Evolutionary conservation across 2,329 filamentous ascomycete species (phyloP), one percentile per base, ranked within the genome.

Genomic region (Colletotrichum tropicicola): DNA sequence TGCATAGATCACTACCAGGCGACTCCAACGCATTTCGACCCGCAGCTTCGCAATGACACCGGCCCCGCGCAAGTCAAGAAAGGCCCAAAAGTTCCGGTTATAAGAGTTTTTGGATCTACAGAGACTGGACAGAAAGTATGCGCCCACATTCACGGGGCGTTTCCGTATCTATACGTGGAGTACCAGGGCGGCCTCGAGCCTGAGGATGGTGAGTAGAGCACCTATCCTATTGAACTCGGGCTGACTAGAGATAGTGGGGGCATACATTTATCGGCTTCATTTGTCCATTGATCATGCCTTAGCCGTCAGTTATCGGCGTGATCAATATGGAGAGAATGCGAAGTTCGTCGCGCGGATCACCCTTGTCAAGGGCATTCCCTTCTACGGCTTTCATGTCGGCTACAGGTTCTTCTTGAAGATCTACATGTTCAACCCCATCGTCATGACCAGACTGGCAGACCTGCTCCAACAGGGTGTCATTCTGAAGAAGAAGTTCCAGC

Each of bases 91-190:
- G 89, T 98, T 0, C 95, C 96, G 0, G 88, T 98, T 10, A 89
- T 99, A 65, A 89, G 96, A 69, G 87, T 97, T 10, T 99, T 98
- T 78, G 96, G 96, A 1, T 90, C 94, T 4, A 98, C 95, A 1
- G 93, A 97, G 75, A 96, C 93, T 0, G 96, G 96, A 0, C 94
- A 98, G 79, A 98, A 97, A 74, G 93, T 98, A 15, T 98, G 96
- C 80, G 93, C 93, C 28, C 96, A 99, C 80, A 89, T 99, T 59
- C 96, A 98, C 78, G 96, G 97, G 65, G 94, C 93, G 21, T 94
- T 99, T 72, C 96, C 96, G 1, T 99, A 99, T 74, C 82, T 98
- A n/a, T 98, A 94, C 75, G 84, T 99, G 59, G 91, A 95, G 76
- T 97, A 97, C 76, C 82, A 85, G 49, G 94, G 92, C 21, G 86